Evolutionary conservation across 441 rosid genomes (phyloP).

Genomic region (Syzygium syzygioides): DNA sequence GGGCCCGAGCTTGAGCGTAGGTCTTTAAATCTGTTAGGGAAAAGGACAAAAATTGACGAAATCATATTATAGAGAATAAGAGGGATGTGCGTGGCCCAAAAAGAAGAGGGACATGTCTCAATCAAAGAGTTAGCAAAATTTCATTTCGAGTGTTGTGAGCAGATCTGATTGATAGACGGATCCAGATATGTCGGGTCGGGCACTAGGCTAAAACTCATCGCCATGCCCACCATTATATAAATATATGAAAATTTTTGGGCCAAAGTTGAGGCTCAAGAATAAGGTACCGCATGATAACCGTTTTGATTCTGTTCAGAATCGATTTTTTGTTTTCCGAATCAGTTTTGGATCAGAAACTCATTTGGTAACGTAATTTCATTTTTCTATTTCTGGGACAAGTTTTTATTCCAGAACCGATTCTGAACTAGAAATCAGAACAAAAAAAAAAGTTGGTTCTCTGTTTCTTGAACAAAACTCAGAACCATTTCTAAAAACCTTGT

Average conservation of each 20-base stretch:
- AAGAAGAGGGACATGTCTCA: background rate
- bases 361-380: too few species aligned
- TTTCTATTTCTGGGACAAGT: too few species aligned
- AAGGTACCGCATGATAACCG: too few species aligned
- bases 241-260: background rate
- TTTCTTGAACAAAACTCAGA: too few species aligned
- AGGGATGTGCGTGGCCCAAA: background rate
- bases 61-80: background rate
- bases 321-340: too few species aligned
- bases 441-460: too few species aligned
- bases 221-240: background rate
- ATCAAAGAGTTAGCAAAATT: background rate
- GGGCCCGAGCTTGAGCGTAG: background rate
- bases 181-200: background rate
- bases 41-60: background rate
- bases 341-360: too few species aligned
- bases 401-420: too few species aligned
- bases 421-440: too few species aligned
- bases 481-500: too few species aligned
- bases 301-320: too few species aligned
- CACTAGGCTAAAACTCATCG: background rate
- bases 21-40: background rate
- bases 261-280: background rate
- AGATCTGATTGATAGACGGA: background rate
- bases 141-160: background rate